Evolutionary conservation across 2,329 filamentous ascomycete species (phyloP).

Genomic region (Furcasterigmium furcatum): DNA sequence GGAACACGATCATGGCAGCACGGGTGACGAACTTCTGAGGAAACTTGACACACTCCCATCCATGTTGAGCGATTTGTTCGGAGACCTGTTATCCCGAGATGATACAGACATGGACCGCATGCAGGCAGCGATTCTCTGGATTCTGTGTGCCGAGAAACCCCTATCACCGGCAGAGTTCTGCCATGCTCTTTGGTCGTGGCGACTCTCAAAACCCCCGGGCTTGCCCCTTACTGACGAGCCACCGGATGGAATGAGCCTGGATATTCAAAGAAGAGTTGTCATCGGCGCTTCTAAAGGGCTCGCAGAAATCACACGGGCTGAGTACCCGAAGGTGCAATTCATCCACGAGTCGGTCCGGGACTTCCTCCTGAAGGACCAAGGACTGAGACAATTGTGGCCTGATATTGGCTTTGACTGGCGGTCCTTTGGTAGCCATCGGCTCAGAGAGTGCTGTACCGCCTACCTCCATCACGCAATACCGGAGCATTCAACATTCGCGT

Average conservation of each 20-base stretch:
- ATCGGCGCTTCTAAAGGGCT: slow-evolving; percentile 46
- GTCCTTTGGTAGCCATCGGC: too few species aligned
- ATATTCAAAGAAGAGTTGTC: too few species aligned
- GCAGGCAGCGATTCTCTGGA: slow-evolving; percentile 41
- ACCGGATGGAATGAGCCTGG: too few species aligned
- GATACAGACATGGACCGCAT: slow-evolving; percentile 31
- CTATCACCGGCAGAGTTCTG: slow-evolving; percentile 36
- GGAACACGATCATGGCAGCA: slow-evolving; percentile 21
- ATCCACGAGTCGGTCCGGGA: slow-evolving; percentile 50
- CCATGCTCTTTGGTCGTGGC: slow-evolving; percentile 27
- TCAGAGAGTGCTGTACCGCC: too few species aligned
- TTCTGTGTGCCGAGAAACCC: slow-evolving; percentile 42
- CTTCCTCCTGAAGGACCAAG: slow-evolving; percentile 35
- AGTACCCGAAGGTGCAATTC: slow-evolving; percentile 40
- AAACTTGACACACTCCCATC: slow-evolving; percentile 24
- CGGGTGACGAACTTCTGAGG: slow-evolving; percentile 4
- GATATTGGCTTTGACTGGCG: too few species aligned
- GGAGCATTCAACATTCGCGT: too few species aligned
- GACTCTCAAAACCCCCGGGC: too few species aligned
- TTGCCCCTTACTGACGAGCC: too few species aligned
- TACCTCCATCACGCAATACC: too few species aligned
- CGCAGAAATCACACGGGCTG: slow-evolving; percentile 33
- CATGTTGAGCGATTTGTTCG: slow-evolving; percentile 40
- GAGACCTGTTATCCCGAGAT: slow-evolving; percentile 43
- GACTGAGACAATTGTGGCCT: slow-evolving; percentile 17